Evolutionary conservation across 306 rosid species (phyloP), one percentile per base, ranked within the genome.

Genomic region (Acacia confusa): DNA sequence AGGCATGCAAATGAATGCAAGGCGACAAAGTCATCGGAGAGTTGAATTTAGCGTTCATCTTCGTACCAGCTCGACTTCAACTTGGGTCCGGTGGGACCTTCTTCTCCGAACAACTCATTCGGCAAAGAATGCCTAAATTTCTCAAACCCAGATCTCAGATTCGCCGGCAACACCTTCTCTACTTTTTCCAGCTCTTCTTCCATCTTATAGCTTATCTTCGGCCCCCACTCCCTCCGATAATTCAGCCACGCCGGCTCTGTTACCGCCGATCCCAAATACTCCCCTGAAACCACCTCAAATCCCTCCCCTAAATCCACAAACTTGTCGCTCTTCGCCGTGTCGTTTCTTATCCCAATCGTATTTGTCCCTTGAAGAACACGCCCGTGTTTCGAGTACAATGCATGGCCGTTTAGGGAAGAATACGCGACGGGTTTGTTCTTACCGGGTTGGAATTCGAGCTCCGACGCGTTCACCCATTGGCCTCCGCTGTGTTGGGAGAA

Each of bases 51-150:
- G 19, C 36, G 32, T 88, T 94, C 97, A 80, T 94, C 98, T 1
- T 92, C 95, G 32, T 0, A 77, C 98, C 97, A 94, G n/a, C 19
- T 90, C 30, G 15, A 43, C 85, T 92, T 92, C 69, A 45, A 36
- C 84, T 92, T 94, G 6, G 98, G 98, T 25, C 97, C 98, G 0
- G 92, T 89, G 9, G 98, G 98, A 16, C 97, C 97, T 71, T 89
- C 92, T 72, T 90, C 92, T 52, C 95, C 94, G 15, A 88, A 25
- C 14, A 91, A 28, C 65, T 94, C 97, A 72, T 41, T 17, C 1
- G 98, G 98, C 36, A 94, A 64, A 22, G 77, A 43, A 2, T 3
- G 79, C 4, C 88, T 50, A 43, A 87, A 15, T 0, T 74, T 83
- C 15, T 43, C 47, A 16, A 92, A 82, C 12, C 47, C 71, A 14